Conservation (phyloP, 2,329 filamentous ascomycete genomes). For the Emmonsia crescens region DNA sequence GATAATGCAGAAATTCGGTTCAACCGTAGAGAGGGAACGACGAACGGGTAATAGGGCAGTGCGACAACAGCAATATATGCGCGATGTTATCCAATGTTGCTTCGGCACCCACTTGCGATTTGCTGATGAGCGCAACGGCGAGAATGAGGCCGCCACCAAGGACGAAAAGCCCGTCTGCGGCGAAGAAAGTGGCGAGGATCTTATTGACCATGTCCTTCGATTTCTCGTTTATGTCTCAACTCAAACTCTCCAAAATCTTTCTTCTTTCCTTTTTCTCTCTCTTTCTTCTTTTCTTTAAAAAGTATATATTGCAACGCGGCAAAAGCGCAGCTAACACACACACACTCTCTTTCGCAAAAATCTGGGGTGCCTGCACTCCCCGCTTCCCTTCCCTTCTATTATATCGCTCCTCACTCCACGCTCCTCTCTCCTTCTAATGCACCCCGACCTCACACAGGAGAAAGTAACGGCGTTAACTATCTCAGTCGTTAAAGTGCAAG, state of each 20-base stretch:
- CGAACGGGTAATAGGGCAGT: constrained; percentile 45
- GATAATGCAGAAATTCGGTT: neutral
- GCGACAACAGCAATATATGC: constrained; percentile 40
- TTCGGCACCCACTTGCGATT: constrained; percentile 30
- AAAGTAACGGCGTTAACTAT: neutral
- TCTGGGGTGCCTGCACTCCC: neutral
- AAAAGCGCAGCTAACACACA: neutral
- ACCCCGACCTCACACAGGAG: neutral
- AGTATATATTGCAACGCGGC: neutral
- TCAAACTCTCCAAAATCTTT: neutral
- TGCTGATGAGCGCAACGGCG: constrained; percentile 42
- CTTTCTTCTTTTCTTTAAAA: neutral
- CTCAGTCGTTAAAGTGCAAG: neutral
- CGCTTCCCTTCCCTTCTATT: neutral
- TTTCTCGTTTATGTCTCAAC: neutral
- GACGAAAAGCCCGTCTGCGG: constrained; percentile 43
- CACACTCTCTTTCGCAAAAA: neutral
- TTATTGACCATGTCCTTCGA: constrained; percentile 38
- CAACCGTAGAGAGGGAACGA: constrained; percentile 5
- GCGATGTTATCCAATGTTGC: constrained; percentile 42
- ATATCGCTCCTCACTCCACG: neutral
- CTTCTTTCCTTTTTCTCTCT: neutral
- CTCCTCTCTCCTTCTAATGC: neutral
- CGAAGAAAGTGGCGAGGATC: constrained; percentile 42
- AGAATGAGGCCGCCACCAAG: constrained; percentile 42